A percentile compares a stretch with the other conserved stretches of the same genome.
Conservation (phyloP, 1,139 yeast species). For the Kurtzmaniella quercitrusa region DNA sequence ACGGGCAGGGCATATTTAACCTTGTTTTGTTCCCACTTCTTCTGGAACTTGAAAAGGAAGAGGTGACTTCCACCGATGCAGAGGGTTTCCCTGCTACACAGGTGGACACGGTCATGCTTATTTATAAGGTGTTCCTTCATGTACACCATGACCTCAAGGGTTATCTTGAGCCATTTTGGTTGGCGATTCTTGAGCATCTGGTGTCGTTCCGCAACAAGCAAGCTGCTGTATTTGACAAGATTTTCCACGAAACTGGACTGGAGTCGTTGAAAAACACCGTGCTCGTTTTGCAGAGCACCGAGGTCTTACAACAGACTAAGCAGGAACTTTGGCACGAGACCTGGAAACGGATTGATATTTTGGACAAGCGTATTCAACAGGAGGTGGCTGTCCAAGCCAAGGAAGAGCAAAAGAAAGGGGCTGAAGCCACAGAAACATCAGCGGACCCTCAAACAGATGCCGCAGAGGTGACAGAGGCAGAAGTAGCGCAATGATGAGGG, state of each 20-base stretch:
- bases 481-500: too few species aligned
- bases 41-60: slow-evolving; percentile 60
- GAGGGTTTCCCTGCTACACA: slow-evolving; percentile 63
- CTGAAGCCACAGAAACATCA: background rate
- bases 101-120: slow-evolving; percentile 58
- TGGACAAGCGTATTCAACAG: slow-evolving; percentile 41
- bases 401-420: slow-evolving; percentile 4
- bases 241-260: slow-evolving; percentile 51
- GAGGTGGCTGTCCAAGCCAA: slow-evolving; percentile 16
- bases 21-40: slow-evolving; percentile 73
- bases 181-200: slow-evolving; percentile 31
- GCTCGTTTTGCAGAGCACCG: slow-evolving; percentile 31
- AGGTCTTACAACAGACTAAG: slow-evolving; percentile 19
- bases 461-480: too few species aligned
- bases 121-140: slow-evolving; percentile 70
- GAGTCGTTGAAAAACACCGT: slow-evolving; percentile 63
- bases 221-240: slow-evolving; percentile 25
- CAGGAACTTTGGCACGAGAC: slow-evolving; percentile 28
- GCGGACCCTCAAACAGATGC: background rate
- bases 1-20: slow-evolving; percentile 59
- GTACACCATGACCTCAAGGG: slow-evolving; percentile 22
- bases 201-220: slow-evolving; percentile 20
- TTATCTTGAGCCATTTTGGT: slow-evolving; percentile 29
- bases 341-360: slow-evolving; percentile 40
- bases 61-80: slow-evolving; percentile 61